These are phyloP conservation scores for Aspergillus sp. DNA, from an alignment of 2,329 filamentous ascomycete species.

Conservation along the genomic window DNA sequence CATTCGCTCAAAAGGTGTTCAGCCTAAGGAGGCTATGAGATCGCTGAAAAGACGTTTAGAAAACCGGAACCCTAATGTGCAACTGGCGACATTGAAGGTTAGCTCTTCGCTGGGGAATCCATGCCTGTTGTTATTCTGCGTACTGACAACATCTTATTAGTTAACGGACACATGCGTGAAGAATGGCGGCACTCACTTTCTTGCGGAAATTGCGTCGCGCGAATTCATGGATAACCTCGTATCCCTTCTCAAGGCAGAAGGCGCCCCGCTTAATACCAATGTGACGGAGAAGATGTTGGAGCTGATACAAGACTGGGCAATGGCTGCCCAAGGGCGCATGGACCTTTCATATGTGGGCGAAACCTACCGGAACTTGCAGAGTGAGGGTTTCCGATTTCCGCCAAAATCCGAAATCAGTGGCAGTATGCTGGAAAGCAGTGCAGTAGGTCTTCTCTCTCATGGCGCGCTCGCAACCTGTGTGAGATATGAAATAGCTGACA, in stretches of 20 bases:
- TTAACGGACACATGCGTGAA: constrained; percentile 98
- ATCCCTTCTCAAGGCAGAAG: constrained; percentile 79
- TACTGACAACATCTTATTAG: constrained; percentile 37
- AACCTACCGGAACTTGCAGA: constrained; percentile 75
- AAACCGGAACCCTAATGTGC: constrained; percentile 96
- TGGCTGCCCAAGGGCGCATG: constrained; percentile 76
- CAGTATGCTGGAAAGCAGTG: constrained; percentile 96
- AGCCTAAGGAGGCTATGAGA: constrained; percentile 97
- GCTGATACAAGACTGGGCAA: constrained; percentile 88
- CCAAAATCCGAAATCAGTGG: constrained; percentile 82
- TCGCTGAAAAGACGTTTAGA: constrained; percentile 90
- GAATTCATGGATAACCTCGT: constrained; percentile 98
- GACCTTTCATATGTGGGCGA: constrained; percentile 84
- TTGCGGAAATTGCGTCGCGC: constrained; percentile 88
- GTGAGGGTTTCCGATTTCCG: constrained; percentile 84
- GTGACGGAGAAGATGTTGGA: constrained; percentile 90
- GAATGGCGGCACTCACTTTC: constrained; percentile 93
- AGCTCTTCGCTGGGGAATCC: constrained; percentile 12
- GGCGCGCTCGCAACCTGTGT: not conserved
- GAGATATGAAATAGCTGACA: not conserved
- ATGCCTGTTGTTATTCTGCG: not conserved
- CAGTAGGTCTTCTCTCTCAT: constrained; percentile 54
- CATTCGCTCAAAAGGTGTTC: constrained; percentile 94
- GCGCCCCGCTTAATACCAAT: constrained; percentile 71
- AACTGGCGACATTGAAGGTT: constrained; percentile 90